Conservation (phyloP, 2,329 filamentous ascomycete genomes). For the Trichoderma pleuroti region DNA sequence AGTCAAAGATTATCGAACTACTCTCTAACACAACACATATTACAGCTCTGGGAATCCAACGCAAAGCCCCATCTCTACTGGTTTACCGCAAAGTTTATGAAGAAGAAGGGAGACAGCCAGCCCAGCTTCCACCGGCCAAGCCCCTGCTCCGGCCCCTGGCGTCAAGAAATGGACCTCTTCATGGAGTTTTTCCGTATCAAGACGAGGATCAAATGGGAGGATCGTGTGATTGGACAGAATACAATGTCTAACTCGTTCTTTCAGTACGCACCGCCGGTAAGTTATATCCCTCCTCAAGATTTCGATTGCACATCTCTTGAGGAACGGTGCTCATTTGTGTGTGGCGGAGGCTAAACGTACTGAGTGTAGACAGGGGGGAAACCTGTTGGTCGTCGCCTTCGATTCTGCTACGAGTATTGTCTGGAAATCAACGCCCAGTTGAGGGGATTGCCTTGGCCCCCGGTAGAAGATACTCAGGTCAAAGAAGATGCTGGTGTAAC, state of each 20-base stretch:
- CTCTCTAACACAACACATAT: neutral
- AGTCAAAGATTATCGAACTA: neutral
- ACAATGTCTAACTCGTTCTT: slow-evolving; percentile 36
- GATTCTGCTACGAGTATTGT: slow-evolving; percentile 34
- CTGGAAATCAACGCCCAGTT: slow-evolving; percentile 33
- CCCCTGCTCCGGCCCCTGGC: slow-evolving; percentile 38
- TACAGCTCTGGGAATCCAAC: slow-evolving; percentile 65
- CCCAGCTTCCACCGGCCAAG: slow-evolving; percentile 40
- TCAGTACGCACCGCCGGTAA: slow-evolving; percentile 47
- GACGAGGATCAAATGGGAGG: slow-evolving; percentile 58
- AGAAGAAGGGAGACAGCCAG: slow-evolving; percentile 37
- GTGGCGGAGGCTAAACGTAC: neutral
- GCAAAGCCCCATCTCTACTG: slow-evolving; percentile 58
- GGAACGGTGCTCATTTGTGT: neutral
- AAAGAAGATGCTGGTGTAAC: neutral
- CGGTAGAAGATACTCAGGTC: slow-evolving; percentile 11
- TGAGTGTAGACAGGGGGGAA: slow-evolving; percentile 34
- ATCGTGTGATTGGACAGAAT: slow-evolving; percentile 41
- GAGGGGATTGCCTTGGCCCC: slow-evolving; percentile 29
- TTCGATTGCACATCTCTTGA: neutral
- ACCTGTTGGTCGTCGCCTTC: slow-evolving; percentile 36
- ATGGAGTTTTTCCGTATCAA: slow-evolving; percentile 54
- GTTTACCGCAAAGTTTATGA: slow-evolving; percentile 52
- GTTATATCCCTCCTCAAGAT: neutral
- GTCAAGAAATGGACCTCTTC: slow-evolving; percentile 49